A percentile compares a stretch with the other conserved stretches of the same genome.
Conservation (phyloP, 1,284 basidiomycete genomes). For the Moesziomyces antarcticus region DNA sequence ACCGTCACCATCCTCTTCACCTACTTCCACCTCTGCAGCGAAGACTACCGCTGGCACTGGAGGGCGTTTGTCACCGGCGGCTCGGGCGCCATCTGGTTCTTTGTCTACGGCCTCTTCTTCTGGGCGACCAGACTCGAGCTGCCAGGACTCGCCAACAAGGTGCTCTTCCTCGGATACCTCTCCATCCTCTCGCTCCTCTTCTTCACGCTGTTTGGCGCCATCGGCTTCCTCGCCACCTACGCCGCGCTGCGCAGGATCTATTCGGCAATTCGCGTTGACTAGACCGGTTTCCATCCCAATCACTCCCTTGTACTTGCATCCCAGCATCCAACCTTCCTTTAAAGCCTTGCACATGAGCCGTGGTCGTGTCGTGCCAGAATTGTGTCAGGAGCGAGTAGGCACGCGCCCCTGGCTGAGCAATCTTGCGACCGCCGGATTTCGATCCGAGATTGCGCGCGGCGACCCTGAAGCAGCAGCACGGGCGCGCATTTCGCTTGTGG, state of each 20-base stretch:
- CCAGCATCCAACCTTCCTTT: too few species aligned
- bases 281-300: not conserved
- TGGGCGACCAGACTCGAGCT: conserved; percentile 87
- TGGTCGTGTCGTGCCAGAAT: too few species aligned
- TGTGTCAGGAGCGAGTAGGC: too few species aligned
- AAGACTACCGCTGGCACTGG: conserved; percentile 99
- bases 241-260: conserved; percentile 55
- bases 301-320: not conserved
- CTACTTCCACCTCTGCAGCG: conserved; percentile 90
- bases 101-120: conserved; percentile 83
- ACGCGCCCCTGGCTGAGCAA: too few species aligned
- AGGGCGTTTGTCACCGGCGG: conserved; percentile 93
- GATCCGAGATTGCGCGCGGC: too few species aligned
- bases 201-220: conserved; percentile 83
- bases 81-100: conserved; percentile 90
- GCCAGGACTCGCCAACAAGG: conserved; percentile 82
- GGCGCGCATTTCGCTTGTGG: too few species aligned
- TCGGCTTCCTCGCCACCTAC: conserved; percentile 59
- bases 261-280: conserved; percentile 61
- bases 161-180: conserved; percentile 92
- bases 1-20: conserved; percentile 61
- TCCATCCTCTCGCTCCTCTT: conserved; percentile 83
- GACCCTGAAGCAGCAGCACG: too few species aligned
- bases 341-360: too few species aligned
- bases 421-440: too few species aligned